phyloP scores from a whole-genome alignment of 2,329 filamentous ascomycete genomes.

The Fusarium sacchari region DNA sequence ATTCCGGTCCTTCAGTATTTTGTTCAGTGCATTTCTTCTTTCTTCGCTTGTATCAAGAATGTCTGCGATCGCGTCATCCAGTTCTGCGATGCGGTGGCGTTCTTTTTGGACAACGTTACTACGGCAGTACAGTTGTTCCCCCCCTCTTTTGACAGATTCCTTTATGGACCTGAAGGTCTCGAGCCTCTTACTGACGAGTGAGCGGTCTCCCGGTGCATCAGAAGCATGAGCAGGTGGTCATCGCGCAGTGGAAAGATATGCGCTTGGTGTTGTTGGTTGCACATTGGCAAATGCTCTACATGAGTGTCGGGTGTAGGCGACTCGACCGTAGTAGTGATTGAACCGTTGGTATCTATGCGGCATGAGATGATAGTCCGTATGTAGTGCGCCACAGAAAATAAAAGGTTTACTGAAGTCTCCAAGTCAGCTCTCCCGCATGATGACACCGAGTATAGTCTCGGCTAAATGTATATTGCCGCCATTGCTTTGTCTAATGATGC shows the following conservation, averaged over 20 bases:
- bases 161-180: not conserved
- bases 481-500: fast-evolving
- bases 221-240: fast-evolving
- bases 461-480: not conserved
- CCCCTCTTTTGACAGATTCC: not conserved
- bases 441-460: fast-evolving
- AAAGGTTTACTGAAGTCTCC: fast-evolving
- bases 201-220: fast-evolving
- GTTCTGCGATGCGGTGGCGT: not conserved
- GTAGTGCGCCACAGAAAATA: too few species aligned
- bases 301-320: fast-evolving
- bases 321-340: fast-evolving
- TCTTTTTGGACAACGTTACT: not conserved
- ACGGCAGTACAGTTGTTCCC: not conserved
- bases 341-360: fast-evolving
- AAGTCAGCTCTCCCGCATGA: fast-evolving
- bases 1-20: not conserved
- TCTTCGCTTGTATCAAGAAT: not conserved
- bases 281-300: fast-evolving
- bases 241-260: fast-evolving
- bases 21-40: fast-evolving
- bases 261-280: fast-evolving
- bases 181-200: fast-evolving
- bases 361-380: not conserved
- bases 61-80: fast-evolving